Conservation (phyloP, 352 stramenopile genomes). For the Phytopythium delawarense region DNA sequence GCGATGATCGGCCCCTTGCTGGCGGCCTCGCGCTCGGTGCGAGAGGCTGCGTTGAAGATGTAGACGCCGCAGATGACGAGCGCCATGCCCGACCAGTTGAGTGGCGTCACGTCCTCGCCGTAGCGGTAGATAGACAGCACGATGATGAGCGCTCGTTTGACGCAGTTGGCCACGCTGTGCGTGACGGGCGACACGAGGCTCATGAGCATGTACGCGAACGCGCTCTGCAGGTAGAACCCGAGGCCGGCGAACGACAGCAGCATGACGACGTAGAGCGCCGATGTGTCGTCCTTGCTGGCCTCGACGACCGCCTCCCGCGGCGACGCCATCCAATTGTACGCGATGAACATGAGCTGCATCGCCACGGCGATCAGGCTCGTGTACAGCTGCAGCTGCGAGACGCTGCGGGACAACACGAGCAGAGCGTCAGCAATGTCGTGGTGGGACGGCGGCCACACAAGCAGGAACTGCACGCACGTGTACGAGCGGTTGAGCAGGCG, state of each 20-base stretch:
- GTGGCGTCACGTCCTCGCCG: conserved; percentile 76
- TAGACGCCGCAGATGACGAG: conserved; percentile 89
- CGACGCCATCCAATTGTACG: conserved; percentile 55
- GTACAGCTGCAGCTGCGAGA: conserved; percentile 88
- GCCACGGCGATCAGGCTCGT: conserved; percentile 79
- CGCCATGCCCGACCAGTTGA: conserved; percentile 83
- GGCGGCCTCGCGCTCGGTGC: conserved; percentile 46
- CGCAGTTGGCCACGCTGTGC: conserved; percentile 89
- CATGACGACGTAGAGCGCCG: conserved; percentile 39
- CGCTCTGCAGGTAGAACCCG: conserved; percentile 89
- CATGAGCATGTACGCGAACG: conserved; percentile 90
- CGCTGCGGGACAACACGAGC: conserved; percentile 18
- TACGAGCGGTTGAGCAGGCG: conserved; percentile 78
- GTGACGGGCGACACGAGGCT: conserved; percentile 88
- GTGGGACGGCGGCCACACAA: background rate
- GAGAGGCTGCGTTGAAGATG: conserved; percentile 73
- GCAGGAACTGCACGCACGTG: conserved; percentile 35
- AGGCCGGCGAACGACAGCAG: conserved; percentile 66
- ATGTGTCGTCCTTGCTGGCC: conserved; percentile 25
- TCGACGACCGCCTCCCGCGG: conserved; percentile 21
- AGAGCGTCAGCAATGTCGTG: conserved; percentile 1
- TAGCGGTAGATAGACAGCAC: conserved; percentile 90
- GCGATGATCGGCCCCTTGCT: conserved; percentile 28
- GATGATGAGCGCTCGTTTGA: conserved; percentile 89
- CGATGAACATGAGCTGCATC: conserved; percentile 83